Percentiles rank a stretch among this genome's conserved stretches.
Conservation (phyloP, 495 filamentous ascomycete species). For the Neurospora cerealis region DNA sequence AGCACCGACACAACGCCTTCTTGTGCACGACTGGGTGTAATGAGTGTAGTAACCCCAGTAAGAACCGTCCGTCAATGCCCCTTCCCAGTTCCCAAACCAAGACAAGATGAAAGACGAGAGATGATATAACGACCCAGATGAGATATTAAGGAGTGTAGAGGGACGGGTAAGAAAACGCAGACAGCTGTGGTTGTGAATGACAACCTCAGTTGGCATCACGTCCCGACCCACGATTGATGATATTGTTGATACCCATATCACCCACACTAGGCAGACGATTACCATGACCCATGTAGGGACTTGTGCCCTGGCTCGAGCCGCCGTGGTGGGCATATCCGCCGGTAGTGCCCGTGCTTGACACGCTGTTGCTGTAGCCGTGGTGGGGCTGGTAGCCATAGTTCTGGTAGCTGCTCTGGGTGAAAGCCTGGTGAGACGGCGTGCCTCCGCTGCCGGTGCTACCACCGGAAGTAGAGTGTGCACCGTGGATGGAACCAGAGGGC, state of each 20-base stretch:
- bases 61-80: background rate
- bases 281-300: slow-evolving; percentile 36
- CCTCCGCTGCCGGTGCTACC: slow-evolving; percentile 22
- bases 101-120: slow-evolving; percentile 1
- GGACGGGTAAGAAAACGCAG: background rate
- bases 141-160: background rate
- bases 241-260: slow-evolving; percentile 47
- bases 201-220: slow-evolving; percentile 3
- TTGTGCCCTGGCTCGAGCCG: slow-evolving; percentile 23
- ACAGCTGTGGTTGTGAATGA: background rate
- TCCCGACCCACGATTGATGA: slow-evolving; percentile 37
- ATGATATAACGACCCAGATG: background rate
- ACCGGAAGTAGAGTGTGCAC: slow-evolving; percentile 24
- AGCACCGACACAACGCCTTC: background rate
- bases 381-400: slow-evolving; percentile 16
- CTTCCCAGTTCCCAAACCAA: background rate
- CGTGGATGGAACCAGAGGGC: slow-evolving; percentile 8
- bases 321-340: slow-evolving; percentile 7
- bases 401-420: slow-evolving; percentile 10
- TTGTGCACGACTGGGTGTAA: background rate
- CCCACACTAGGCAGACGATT: slow-evolving; percentile 39
- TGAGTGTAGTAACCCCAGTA: background rate
- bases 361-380: slow-evolving; percentile 34
- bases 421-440: slow-evolving; percentile 19
- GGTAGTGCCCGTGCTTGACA: slow-evolving; percentile 27